These are phyloP conservation scores for Pseudomonodictys pantanalensis DNA, from an alignment of 495 filamentous ascomycete species.

Conservation along the genomic window DNA sequence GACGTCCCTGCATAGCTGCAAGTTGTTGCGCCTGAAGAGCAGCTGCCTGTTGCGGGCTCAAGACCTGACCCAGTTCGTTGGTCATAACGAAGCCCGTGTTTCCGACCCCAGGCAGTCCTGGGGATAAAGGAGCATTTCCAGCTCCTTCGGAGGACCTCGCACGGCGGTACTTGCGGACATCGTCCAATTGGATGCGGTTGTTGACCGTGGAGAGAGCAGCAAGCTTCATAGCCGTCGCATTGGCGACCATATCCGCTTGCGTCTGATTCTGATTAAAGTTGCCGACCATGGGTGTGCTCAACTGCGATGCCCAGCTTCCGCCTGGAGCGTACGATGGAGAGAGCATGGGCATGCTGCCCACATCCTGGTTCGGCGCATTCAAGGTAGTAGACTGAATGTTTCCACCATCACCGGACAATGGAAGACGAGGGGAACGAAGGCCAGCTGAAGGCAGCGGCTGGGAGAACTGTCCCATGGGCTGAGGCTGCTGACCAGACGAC, in stretches of 20 bases:
- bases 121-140: conserved; percentile 45
- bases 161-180: conserved; percentile 89
- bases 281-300: conserved; percentile 93
- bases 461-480: conserved; percentile 96
- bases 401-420: conserved; percentile 55
- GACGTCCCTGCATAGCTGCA: conserved; percentile 65
- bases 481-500: conserved; percentile 72
- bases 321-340: conserved; percentile 74
- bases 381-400: conserved; percentile 82
- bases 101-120: conserved; percentile 54
- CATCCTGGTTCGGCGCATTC: conserved; percentile 65
- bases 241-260: conserved; percentile 97
- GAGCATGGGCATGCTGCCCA: conserved; percentile 71
- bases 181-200: conserved; percentile 94
- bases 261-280: conserved; percentile 64
- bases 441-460: conserved; percentile 76
- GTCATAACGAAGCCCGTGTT: conserved; percentile 78
- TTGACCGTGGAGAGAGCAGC: conserved; percentile 96
- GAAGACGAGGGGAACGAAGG: conserved; percentile 73
- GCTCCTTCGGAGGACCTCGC: conserved; percentile 79
- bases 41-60: conserved; percentile 80
- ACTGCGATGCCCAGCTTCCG: conserved; percentile 97
- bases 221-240: conserved; percentile 98
- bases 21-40: conserved; percentile 84
- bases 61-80: conserved; percentile 84